These are phyloP conservation scores for Calonectria crousiana DNA, from an alignment of 2,329 filamentous ascomycete genomes.

Conservation along the genomic window DNA sequence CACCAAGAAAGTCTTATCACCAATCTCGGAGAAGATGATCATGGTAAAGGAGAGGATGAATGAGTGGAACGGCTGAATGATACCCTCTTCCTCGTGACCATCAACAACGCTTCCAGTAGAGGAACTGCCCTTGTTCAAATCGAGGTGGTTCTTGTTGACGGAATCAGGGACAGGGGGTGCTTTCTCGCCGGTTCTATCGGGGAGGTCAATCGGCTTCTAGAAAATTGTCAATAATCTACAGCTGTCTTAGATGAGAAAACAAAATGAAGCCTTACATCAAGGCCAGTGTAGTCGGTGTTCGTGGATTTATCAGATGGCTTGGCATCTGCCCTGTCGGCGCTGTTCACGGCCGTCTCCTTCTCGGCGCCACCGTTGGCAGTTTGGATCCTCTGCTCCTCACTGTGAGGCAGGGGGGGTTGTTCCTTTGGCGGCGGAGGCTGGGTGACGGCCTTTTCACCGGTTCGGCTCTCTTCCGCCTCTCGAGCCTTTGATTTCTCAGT, in stretches of 20 bases:
- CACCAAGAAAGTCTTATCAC: constrained; percentile 98
- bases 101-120: constrained; percentile 41
- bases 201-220: constrained; percentile 85
- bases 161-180: constrained; percentile 77
- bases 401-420: constrained; percentile 83
- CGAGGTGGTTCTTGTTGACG: constrained; percentile 73
- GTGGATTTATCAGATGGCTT: constrained; percentile 55
- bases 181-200: constrained; percentile 81
- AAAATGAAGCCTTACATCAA: constrained; percentile 46
- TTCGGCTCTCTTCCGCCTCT: constrained; percentile 75
- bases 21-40: constrained; percentile 97
- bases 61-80: constrained; percentile 87
- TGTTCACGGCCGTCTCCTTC: constrained; percentile 39
- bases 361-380: constrained; percentile 55
- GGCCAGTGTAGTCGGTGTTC: constrained; percentile 50
- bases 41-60: constrained; percentile 94
- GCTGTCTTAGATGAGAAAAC: background rate
- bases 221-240: constrained; percentile 33
- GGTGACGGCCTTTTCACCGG: constrained; percentile 76
- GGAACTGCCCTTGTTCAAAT: constrained; percentile 51
- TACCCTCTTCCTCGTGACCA: constrained; percentile 63
- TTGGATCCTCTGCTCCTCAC: constrained; percentile 78
- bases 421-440: constrained; percentile 88
- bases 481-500: constrained; percentile 86
- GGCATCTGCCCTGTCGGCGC: constrained; percentile 14